Percentiles rank a stretch among this genome's conserved stretches.
Conservation (phyloP, 2,329 filamentous ascomycete genomes). For the Hypoxylon sp. region DNA sequence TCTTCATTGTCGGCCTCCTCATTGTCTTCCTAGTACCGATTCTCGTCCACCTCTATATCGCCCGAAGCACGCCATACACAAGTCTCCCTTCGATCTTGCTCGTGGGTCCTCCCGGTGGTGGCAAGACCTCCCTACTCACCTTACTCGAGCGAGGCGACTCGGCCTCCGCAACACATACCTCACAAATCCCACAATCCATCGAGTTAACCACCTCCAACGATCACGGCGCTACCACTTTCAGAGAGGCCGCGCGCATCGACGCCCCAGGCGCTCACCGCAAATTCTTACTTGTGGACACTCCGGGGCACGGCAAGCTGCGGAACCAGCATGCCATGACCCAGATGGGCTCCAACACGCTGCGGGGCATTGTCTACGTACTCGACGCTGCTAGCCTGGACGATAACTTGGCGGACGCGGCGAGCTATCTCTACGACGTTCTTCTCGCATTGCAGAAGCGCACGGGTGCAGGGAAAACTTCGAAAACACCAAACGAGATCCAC, state of each 20-base stretch:
- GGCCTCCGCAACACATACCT: conserved; percentile 67
- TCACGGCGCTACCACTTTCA: conserved; percentile 63
- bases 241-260: conserved; percentile 69
- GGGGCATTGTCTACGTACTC: conserved; percentile 87
- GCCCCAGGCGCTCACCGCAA: conserved; percentile 71
- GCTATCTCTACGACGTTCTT: conserved; percentile 92
- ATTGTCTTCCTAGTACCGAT: conserved; percentile 82
- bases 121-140: conserved; percentile 91
- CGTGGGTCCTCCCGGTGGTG: conserved; percentile 83
- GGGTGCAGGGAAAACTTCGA: conserved; percentile 68
- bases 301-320: conserved; percentile 95
- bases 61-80: conserved; percentile 75
- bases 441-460: conserved; percentile 83
- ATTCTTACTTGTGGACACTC: conserved; percentile 88
- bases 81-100: conserved; percentile 83
- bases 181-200: conserved; percentile 65
- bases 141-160: conserved; percentile 72
- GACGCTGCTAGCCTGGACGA: conserved; percentile 81
- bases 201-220: conserved; percentile 68
- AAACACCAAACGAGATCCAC: conserved; percentile 73
- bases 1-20: conserved; percentile 77
- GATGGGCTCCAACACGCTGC: conserved; percentile 45
- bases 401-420: conserved; percentile 78
- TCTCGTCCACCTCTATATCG: conserved; percentile 81
- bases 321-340: conserved; percentile 73